A percentile compares a stretch with the other conserved stretches of the same genome.
These are phyloP conservation scores for Pelagophyceae sp. DNA, from an alignment of 352 stramenopile genomes.

Conservation along the genomic window DNA sequence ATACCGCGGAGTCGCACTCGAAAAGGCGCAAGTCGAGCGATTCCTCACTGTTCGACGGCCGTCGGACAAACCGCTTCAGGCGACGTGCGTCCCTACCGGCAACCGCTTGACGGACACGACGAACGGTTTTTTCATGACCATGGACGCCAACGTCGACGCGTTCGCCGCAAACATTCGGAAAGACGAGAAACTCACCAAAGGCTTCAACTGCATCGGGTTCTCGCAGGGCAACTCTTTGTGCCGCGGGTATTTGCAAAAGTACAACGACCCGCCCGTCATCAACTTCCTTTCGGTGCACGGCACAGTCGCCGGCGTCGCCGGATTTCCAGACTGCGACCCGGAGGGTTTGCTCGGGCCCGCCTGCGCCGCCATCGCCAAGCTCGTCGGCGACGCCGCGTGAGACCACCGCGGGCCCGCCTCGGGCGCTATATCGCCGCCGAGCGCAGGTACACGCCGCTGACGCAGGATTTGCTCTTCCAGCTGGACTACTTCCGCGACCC, in stretches of 20 bases:
- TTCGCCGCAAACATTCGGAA: constrained; percentile 69
- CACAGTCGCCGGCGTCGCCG: constrained; percentile 72
- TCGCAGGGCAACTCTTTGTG: constrained; percentile 86
- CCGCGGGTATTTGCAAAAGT: constrained; percentile 80
- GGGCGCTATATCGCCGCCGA: no score
- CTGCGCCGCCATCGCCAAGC: constrained; percentile 48
- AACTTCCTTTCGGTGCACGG: constrained; percentile 83
- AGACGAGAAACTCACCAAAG: constrained; percentile 62
- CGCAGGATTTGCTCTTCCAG: constrained; percentile 72
- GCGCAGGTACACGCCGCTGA: constrained; percentile 68
- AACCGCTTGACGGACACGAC: constrained; percentile 65
- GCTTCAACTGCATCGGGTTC: constrained; percentile 85
- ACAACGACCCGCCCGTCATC: constrained; percentile 76
- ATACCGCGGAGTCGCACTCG: no score
- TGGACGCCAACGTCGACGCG: constrained; percentile 73
- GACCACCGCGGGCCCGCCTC: no score
- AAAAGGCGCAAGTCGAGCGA: no score
- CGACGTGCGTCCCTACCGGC: constrained; percentile 77
- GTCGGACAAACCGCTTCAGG: no score
- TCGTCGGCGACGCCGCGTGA: constrained; percentile 66
- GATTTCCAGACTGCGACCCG: constrained; percentile 71
- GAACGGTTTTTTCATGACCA: constrained; percentile 85
- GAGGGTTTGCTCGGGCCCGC: constrained; percentile 52
- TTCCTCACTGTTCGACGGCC: no score
- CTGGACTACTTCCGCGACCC: constrained; percentile 85